Conservation (phyloP, 2,329 filamentous ascomycete genomes). For the Leptographium procerum region DNA sequence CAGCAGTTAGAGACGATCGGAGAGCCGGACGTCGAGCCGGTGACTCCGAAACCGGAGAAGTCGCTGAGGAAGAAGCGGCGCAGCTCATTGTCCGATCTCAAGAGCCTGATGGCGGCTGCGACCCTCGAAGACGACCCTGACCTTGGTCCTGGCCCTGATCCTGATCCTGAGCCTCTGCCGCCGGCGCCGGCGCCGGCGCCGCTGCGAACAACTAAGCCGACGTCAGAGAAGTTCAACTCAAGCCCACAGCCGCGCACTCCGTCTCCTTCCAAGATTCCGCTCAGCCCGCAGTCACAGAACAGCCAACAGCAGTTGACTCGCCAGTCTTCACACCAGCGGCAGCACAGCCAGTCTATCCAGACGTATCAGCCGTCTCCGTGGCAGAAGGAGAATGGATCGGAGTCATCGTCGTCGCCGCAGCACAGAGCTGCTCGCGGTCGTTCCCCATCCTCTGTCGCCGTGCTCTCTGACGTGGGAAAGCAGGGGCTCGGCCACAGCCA, state of each 20-base stretch:
- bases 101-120: constrained; percentile 48
- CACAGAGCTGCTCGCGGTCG: neutral
- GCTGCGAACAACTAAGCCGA: constrained; percentile 40
- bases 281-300: constrained; percentile 32
- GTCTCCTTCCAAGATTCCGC: constrained; percentile 38
- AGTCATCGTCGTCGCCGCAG: constrained; percentile 2
- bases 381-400: constrained; percentile 35
- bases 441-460: neutral
- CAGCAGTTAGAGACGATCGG: constrained; percentile 48
- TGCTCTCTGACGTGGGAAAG: neutral
- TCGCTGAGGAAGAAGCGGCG: constrained; percentile 66
- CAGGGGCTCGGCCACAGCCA: constrained; percentile 19
- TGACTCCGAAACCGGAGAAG: constrained; percentile 25
- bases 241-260: constrained; percentile 26
- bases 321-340: constrained; percentile 1
- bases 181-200: constrained; percentile 29
- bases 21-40: constrained; percentile 36
- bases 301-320: neutral
- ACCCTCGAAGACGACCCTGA: constrained; percentile 29
- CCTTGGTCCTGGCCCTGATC: too few species aligned
- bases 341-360: neutral
- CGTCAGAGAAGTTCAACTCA: constrained; percentile 47
- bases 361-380: constrained; percentile 20
- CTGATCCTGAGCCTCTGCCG: constrained; percentile 16
- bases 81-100: constrained; percentile 84